A percentile compares a stretch with the other conserved stretches of the same genome.
Conservation (phyloP, 2,329 filamentous ascomycete species). For the Colletotrichum sp. region DNA sequence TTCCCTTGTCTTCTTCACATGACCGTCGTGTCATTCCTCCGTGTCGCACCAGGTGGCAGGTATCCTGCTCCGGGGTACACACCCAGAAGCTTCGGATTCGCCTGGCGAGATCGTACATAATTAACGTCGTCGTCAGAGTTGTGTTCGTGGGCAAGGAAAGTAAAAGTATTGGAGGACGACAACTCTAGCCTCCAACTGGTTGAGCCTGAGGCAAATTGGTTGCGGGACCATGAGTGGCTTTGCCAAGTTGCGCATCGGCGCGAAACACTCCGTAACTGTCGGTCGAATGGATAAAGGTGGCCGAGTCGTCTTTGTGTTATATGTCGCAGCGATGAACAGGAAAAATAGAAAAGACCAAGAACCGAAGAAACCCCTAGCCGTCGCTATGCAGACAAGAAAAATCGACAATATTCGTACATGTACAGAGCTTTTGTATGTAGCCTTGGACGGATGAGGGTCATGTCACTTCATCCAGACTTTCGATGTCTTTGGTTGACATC, state of each 20-base stretch:
- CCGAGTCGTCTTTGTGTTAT: conserved; percentile 13
- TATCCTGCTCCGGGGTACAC: neutral
- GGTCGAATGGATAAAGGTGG: neutral
- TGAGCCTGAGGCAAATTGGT: neutral
- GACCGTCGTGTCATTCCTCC: conserved; percentile 4
- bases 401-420: conserved; percentile 24
- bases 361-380: conserved; percentile 14
- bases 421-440: conserved; percentile 11
- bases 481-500: neutral
- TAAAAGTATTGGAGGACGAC: neutral
- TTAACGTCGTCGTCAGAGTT: conserved; percentile 4
- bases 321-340: conserved; percentile 7
- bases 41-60: neutral
- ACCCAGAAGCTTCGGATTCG: neutral
- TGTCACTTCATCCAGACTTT: neutral
- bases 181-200: neutral
- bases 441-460: neutral
- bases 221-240: neutral
- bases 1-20: neutral
- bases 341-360: neutral
- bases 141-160: neutral
- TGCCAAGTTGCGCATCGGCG: neutral
- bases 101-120: neutral
- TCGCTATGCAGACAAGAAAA: conserved; percentile 26
- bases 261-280: neutral